Evolutionary conservation across 2,329 filamentous ascomycete species (phyloP).

Genomic region (Talaromyces piceae): DNA sequence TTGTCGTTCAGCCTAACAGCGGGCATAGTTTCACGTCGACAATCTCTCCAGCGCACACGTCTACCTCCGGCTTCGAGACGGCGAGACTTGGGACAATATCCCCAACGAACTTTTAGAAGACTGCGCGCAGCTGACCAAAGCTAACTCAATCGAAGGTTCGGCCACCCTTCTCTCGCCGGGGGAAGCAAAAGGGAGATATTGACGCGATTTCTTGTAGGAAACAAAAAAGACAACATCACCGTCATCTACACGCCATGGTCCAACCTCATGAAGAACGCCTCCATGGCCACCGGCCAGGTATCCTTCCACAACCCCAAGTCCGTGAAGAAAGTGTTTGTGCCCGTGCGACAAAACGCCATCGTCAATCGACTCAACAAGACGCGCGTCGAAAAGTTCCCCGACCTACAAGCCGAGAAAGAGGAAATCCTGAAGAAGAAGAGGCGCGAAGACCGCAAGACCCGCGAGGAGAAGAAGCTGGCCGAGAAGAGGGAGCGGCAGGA

Average conservation of each 20-base stretch:
- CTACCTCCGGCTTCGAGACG: constrained; percentile 76
- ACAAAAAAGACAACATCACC: constrained; percentile 97
- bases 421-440: constrained; percentile 64
- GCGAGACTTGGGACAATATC: constrained; percentile 76
- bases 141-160: constrained; percentile 98
- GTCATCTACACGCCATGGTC: constrained; percentile 97
- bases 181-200: not conserved
- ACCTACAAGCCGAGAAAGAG: constrained; percentile 75
- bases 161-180: constrained; percentile 11
- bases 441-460: constrained; percentile 51
- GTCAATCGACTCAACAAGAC: constrained; percentile 99
- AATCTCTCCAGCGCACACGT: constrained; percentile 96
- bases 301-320: constrained; percentile 81
- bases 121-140: constrained; percentile 95
- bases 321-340: constrained; percentile 75
- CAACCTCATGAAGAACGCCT: constrained; percentile 89
- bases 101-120: constrained; percentile 68
- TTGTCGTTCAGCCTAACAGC: constrained; percentile 2
- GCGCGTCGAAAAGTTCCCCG: constrained; percentile 76
- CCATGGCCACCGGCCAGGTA: constrained; percentile 92
- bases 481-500: constrained; percentile 54
- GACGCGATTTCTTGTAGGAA: constrained; percentile 50
- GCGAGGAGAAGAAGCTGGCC: constrained; percentile 32
- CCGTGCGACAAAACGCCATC: constrained; percentile 75
- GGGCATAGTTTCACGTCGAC: constrained; percentile 82